Conservation (phyloP, 192 early-diverging fungal species). For the Backusella tarrabulga region DNA sequence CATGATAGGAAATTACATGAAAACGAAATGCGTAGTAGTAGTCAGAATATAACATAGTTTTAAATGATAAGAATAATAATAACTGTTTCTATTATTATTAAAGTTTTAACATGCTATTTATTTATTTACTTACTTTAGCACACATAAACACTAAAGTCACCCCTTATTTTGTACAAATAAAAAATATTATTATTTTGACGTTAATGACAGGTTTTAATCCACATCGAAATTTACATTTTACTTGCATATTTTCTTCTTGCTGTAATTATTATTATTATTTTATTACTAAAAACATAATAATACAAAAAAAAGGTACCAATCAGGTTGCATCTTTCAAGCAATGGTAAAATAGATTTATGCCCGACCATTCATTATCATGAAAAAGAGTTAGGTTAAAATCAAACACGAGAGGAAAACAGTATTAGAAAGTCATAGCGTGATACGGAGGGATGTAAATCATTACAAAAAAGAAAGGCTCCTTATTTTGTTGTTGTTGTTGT, state of each 20-base stretch:
- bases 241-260: conserved; percentile 2
- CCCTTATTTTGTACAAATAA: background rate
- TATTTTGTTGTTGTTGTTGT: conserved; percentile 4
- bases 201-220: conserved; percentile 1
- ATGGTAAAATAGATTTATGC: background rate
- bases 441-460: conserved; percentile 7
- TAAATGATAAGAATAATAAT: background rate
- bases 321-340: background rate
- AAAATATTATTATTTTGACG: conserved; percentile 4
- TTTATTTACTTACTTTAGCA: conserved; percentile 10
- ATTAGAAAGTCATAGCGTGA: conserved; percentile 10
- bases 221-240: conserved; percentile 5
- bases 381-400: conserved; percentile 8
- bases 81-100: background rate
- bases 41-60: background rate
- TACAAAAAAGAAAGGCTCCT: background rate
- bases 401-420: conserved; percentile 7
- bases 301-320: background rate
- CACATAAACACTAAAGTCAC: background rate
- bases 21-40: background rate
- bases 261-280: background rate
- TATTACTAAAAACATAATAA: background rate
- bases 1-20: background rate
- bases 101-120: background rate
- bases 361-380: background rate